Evolutionary conservation across 306 rosid species (phyloP), one percentile per base, ranked within the genome.

Genomic region (Medicago ruthenica): DNA sequence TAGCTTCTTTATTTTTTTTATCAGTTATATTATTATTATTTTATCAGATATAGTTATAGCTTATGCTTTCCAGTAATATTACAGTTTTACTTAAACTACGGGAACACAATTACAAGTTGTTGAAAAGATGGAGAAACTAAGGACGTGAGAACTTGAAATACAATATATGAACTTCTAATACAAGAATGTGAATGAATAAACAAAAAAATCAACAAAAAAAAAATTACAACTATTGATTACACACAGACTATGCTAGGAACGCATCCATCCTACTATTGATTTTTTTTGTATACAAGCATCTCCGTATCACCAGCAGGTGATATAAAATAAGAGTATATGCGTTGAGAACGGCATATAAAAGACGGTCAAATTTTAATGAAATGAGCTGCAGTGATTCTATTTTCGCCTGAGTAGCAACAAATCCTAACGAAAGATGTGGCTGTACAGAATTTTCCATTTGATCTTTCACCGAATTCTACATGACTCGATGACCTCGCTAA

Each of bases 401-500:
- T 74, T 65, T 22, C 62, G 63, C 15, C 31, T 36, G 75, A 62
- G 47, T 70, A 60, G 15, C 67, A 73, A 76, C 87, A 73, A 74
- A 74, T 67, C 79, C 80, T 77, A 83, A 76, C 20, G 40, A 64
- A 82, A 82, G 85, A 85, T 17, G 79, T 83, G 78, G 84, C 93
- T 87, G 89, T 89, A 89, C 92, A 89, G 75, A 80, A 64, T 82
- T 66, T 84, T 67, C 76, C 65, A 64, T 73, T 73, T 48, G 64
- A 73, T 79, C 79, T 67, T 82, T 91, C 84, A 89, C 37, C 78
- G 87, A 70, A 85, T 83, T 75, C 95, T 85, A 83, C 98, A 94
- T 2, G 99, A 95, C 84, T 95, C 97, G 2, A 95, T 95, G 44
- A 95, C 99, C 87, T 95, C 98, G 31, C 86, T 92, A 75, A 95